Percentiles rank a stretch among this genome's conserved stretches.
phyloP scores from a whole-genome alignment of 108 stramenopile species.

The Conticribra guillardii region DNA sequence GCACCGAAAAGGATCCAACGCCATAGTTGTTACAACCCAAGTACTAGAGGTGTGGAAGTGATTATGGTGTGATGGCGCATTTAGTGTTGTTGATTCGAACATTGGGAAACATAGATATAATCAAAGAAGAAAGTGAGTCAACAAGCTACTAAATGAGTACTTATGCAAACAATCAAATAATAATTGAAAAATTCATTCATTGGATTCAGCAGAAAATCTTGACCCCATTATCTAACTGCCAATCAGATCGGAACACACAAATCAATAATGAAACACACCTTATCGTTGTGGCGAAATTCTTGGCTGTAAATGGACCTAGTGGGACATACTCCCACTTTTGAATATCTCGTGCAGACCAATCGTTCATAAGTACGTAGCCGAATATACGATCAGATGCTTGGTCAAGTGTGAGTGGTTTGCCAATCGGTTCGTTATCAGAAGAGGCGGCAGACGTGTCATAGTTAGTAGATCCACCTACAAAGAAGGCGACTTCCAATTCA shows the following conservation, averaged over 20 bases:
- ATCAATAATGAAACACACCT: too few species aligned
- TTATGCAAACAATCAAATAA: too few species aligned
- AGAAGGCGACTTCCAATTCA: constrained; percentile 91
- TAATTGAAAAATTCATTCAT: too few species aligned
- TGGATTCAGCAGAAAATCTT: too few species aligned
- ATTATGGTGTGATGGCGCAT: too few species aligned
- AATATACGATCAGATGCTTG: constrained; percentile 89
- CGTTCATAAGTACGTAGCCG: constrained; percentile 92
- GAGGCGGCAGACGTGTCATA: constrained; percentile 23
- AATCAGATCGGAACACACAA: too few species aligned
- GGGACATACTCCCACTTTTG: constrained; percentile 96
- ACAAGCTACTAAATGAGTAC: too few species aligned
- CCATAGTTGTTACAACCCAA: constrained; percentile 90
- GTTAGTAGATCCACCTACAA: constrained; percentile 83
- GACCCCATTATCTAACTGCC: too few species aligned
- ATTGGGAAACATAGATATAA: too few species aligned
- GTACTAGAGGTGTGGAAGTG: too few species aligned
- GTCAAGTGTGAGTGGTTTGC: constrained; percentile 64
- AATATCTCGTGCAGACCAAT: constrained; percentile 91
- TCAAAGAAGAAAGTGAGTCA: too few species aligned
- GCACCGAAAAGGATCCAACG: constrained; percentile 70
- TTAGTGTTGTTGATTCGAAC: too few species aligned
- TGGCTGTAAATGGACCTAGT: constrained; percentile 93
- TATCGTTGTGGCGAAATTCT: constrained; percentile 92
- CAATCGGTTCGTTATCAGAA: constrained; percentile 21